Evolutionary conservation across 2,329 filamentous ascomycete species (phyloP).

Genomic region (Pseudovirgaria hyperparasitica): DNA sequence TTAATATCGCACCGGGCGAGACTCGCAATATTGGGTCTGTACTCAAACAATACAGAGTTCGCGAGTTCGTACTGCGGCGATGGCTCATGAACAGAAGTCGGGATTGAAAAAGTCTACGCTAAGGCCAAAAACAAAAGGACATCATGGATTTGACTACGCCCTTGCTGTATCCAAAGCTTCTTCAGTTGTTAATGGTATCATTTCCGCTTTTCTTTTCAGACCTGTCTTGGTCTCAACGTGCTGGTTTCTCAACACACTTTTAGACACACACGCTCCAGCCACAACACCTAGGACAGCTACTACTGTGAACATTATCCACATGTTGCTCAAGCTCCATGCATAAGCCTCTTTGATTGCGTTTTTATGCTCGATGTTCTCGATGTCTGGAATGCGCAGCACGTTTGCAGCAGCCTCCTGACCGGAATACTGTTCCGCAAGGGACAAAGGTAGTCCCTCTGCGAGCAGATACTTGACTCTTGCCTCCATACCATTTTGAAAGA

Average conservation of each 20-base stretch:
- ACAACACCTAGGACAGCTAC: constrained; percentile 24
- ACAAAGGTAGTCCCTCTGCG: constrained; percentile 34
- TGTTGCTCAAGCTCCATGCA: constrained; percentile 29
- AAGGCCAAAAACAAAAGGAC: too few species aligned
- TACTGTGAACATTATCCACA: constrained; percentile 35
- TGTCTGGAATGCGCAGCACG: constrained; percentile 39
- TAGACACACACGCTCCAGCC: constrained; percentile 25
- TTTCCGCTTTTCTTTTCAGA: constrained; percentile 20
- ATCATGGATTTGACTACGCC: too few species aligned
- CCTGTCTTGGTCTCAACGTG: constrained; percentile 36
- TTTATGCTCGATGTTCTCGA: constrained; percentile 34
- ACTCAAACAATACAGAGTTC: constrained; percentile 58
- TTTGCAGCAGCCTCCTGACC: constrained; percentile 48
- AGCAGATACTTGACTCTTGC: constrained; percentile 34
- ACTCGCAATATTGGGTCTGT: constrained; percentile 46
- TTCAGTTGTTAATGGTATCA: too few species aligned
- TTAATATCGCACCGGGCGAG: constrained; percentile 26
- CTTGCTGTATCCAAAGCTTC: too few species aligned
- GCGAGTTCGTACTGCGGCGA: constrained; percentile 68
- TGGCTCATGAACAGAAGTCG: constrained; percentile 75
- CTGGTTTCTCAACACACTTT: constrained; percentile 26
- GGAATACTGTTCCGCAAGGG: constrained; percentile 37
- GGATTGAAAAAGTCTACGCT: too few species aligned
- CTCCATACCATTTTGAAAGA: constrained; percentile 49
- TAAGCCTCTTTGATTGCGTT: constrained; percentile 29